Conservation (phyloP, 768 basidiomycete genomes). For the Trametes coccinea region DNA sequence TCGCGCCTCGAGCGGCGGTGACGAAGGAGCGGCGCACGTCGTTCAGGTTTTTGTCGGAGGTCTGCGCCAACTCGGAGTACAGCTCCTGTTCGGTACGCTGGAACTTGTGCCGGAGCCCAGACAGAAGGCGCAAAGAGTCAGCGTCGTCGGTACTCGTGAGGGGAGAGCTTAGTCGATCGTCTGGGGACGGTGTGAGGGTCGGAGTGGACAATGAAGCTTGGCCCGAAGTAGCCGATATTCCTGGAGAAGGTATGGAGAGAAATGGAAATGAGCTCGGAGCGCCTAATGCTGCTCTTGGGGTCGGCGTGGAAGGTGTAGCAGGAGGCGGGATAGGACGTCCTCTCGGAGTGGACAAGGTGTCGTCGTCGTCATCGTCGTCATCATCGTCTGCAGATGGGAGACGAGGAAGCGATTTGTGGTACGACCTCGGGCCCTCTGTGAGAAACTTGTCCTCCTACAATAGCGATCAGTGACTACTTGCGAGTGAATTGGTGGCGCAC, state of each 20-base stretch:
- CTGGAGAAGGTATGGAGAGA: not conserved
- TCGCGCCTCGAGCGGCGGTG: constrained; percentile 51
- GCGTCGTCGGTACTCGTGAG: not conserved
- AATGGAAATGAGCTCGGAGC: constrained; percentile 11
- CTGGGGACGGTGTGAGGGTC: not conserved
- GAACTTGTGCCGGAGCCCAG: constrained; percentile 54
- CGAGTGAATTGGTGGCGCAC: constrained; percentile 24
- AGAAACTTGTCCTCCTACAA: constrained; percentile 46
- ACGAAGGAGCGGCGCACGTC: constrained; percentile 62
- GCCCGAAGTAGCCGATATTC: not conserved
- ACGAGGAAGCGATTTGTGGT: constrained; percentile 56
- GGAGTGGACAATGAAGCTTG: constrained; percentile 6
- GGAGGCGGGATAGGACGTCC: constrained; percentile 26
- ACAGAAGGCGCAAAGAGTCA: constrained; percentile 44
- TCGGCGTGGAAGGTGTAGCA: constrained; percentile 20
- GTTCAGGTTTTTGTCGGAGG: constrained; percentile 51
- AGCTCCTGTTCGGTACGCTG: constrained; percentile 59
- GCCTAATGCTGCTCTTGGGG: not conserved
- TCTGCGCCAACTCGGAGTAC: constrained; percentile 53
- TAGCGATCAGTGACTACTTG: not conserved
- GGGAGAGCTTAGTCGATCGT: not conserved
- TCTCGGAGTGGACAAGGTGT: constrained; percentile 24
- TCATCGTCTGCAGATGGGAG: constrained; percentile 60
- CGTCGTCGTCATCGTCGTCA: constrained; percentile 44
- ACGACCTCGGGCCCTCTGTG: constrained; percentile 20